Percentiles rank a stretch among this genome's conserved stretches.
phyloP scores from a whole-genome alignment of 371 early-diverging fungal species.

The Mucor lusitanicus region DNA sequence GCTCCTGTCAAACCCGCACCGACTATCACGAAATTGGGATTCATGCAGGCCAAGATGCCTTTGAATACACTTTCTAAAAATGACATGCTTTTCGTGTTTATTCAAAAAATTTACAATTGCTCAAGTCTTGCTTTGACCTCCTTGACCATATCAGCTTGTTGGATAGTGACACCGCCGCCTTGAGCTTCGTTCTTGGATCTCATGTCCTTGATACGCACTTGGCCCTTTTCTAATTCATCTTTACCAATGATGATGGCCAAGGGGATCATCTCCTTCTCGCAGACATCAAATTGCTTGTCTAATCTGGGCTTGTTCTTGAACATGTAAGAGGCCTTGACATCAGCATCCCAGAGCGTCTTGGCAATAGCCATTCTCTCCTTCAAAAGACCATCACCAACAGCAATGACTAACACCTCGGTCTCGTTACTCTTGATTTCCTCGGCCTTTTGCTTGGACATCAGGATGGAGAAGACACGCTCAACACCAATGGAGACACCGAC shows the following conservation, averaged over 20 bases:
- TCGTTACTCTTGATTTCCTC: constrained; percentile 78
- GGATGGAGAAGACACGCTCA: constrained; percentile 93
- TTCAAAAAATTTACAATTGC: constrained; percentile 15
- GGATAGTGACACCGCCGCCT: constrained; percentile 62
- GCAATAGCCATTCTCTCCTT: constrained; percentile 92
- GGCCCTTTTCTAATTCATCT: constrained; percentile 78
- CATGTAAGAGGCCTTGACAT: constrained; percentile 80
- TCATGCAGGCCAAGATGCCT: too few relatives aligned
- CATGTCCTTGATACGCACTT: constrained; percentile 90
- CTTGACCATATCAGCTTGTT: constrained; percentile 65
- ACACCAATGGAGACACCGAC: constrained; percentile 98
- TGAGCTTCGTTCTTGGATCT: constrained; percentile 61
- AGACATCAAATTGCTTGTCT: constrained; percentile 76
- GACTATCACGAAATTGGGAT: too few relatives aligned
- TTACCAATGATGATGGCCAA: constrained; percentile 87
- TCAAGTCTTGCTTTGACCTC: constrained; percentile 55
- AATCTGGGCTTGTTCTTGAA: constrained; percentile 92
- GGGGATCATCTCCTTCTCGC: constrained; percentile 89
- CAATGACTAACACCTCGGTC: constrained; percentile 89
- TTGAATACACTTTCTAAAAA: background rate
- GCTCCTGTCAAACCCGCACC: background rate
- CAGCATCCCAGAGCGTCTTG: constrained; percentile 87
- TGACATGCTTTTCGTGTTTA: background rate
- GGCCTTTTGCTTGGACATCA: constrained; percentile 65
- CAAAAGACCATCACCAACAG: constrained; percentile 85